Evolutionary conservation across 2,329 filamentous ascomycete species (phyloP), one percentile per base, ranked within the genome.

Genomic region (Eutypella sp.): DNA sequence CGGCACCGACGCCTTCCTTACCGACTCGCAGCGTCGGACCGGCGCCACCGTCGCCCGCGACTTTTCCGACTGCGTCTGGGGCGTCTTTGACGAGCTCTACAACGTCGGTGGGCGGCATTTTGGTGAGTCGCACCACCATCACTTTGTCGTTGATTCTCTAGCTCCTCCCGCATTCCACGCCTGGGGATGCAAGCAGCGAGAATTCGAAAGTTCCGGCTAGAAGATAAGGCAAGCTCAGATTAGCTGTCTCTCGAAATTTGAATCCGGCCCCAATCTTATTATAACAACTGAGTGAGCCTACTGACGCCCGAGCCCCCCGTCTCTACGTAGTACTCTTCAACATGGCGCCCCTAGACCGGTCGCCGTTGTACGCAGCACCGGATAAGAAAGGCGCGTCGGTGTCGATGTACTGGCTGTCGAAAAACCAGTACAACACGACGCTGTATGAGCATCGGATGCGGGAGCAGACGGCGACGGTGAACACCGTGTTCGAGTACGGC

Each of bases 21-120:
- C 75, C 4, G 84, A 89, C 58, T 73, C 71, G 20, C 82, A 89
- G 59, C 64, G 74, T 4, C 55, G 68, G 0, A 77, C 75, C 11
- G 81, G 79, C 20, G 83, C 78, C 2, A 73, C 90, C 5, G 47
- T 60, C 19, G 69, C 73, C 1, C 75, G 83, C 57, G 89, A 87
- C 59, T 71, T 89, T 16, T 69, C 73, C 2, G 75, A 83, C 57
- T 89, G 87, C 59, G 70, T 89, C 2, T 89, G 83, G 69, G 60
- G 70, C 6, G 72, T 76, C 2, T 75, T 89, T 41, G 78, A 84
- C 51, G 61, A 61, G 5, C 67, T 92, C 1, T 87, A 91, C 65
- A 64, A 70, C 25, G 73, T 76, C 34, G 87, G 87, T 4, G 87
- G 73, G 0, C 73, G 86, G 11, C 81, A 81, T 48, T 89, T 91